Conservation (phyloP, 257 asterid species). For the Nyctanthes arbortristis region DNA sequence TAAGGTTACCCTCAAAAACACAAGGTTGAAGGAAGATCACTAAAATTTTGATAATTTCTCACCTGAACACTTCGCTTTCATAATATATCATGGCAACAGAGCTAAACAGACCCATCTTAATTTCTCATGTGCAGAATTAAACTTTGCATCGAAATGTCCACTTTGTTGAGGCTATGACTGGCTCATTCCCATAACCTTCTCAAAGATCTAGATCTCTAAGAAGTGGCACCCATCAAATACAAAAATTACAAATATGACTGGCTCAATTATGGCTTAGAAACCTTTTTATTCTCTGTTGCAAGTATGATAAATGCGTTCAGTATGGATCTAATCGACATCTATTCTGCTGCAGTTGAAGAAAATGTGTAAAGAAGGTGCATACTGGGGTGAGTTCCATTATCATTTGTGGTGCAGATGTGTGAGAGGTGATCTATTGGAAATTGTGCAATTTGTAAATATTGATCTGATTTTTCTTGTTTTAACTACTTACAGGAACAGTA, state of each 20-base stretch:
- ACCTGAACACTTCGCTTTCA: background rate
- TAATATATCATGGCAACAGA: background rate
- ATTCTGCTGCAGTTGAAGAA: conserved; percentile 67
- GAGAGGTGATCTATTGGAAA: background rate
- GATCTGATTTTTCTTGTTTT: background rate
- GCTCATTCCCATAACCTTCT: background rate
- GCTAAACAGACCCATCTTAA: background rate
- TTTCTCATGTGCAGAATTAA: background rate
- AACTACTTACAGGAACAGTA: conserved; percentile 57
- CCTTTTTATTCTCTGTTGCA: background rate
- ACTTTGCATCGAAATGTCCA: background rate
- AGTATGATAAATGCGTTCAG: background rate
- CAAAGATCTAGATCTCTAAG: background rate
- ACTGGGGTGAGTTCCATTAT: conserved; percentile 70
- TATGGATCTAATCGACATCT: conserved; percentile 23
- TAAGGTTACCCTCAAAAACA: background rate
- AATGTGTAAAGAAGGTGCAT: conserved; percentile 92
- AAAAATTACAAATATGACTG: background rate
- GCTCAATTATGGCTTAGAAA: background rate
- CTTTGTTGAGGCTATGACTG: background rate
- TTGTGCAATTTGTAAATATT: background rate
- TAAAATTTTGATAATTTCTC: background rate
- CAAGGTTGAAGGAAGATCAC: background rate
- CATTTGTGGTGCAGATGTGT: background rate
- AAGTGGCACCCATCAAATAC: background rate